Percentiles rank a stretch among this genome's conserved stretches.
These are phyloP conservation scores for Penicillium digitatum DNA, from an alignment of 2,329 filamentous ascomycete species.

Conservation along the genomic window DNA sequence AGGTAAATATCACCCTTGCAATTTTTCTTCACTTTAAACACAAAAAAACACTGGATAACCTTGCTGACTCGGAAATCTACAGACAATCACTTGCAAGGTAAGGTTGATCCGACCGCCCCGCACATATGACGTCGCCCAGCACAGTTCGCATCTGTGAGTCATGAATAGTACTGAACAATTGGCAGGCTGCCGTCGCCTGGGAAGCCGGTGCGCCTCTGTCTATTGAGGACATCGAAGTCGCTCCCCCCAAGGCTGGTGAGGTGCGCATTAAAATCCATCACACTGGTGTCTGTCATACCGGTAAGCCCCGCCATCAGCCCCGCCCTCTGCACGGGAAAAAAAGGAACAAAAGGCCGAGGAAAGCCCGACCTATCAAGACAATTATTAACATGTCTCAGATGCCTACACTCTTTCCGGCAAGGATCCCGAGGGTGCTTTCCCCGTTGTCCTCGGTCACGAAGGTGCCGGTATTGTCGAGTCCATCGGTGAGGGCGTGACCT, in stretches of 20 bases:
- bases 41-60: not conserved
- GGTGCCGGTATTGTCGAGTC: constrained; percentile 90
- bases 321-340: constrained; percentile 5
- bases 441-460: constrained; percentile 83
- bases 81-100: constrained; percentile 91
- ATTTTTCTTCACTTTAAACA: not conserved
- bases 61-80: constrained; percentile 9
- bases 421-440: constrained; percentile 93
- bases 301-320: constrained; percentile 47
- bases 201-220: constrained; percentile 85
- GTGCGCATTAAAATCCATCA: constrained; percentile 96
- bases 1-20: constrained; percentile 40
- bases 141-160: constrained; percentile 15
- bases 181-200: constrained; percentile 88
- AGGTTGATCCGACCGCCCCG: constrained; percentile 12
- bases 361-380: not conserved
- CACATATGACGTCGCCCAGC: constrained; percentile 15
- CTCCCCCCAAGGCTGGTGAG: constrained; percentile 82
- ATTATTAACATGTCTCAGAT: constrained; percentile 51
- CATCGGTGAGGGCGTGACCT: constrained; percentile 89
- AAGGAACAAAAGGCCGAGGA: not conserved
- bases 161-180: not conserved
- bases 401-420: constrained; percentile 94
- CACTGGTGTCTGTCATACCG: constrained; percentile 98
- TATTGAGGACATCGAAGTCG: constrained; percentile 90